phyloP scores from a whole-genome alignment of 108 stramenopile genomes.

The Discostella pseudostelligera region DNA sequence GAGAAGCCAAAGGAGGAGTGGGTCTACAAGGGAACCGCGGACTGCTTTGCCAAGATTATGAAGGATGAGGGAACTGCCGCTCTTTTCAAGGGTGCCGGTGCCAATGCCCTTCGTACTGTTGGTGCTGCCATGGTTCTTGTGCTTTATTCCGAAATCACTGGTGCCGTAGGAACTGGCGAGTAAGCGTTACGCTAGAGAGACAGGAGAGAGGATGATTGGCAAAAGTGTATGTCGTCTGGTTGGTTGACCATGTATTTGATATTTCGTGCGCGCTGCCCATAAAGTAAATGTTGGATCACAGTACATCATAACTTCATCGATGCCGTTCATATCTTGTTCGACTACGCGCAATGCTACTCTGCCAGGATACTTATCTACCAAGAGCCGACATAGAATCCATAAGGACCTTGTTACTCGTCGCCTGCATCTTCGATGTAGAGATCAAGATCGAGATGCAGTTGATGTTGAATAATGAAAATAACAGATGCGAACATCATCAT shows the following conservation, averaged over 20 bases:
- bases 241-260: conserved; percentile 8
- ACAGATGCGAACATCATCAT: no score
- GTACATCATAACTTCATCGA: background rate
- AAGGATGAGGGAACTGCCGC: conserved; percentile 90
- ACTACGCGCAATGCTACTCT: no score
- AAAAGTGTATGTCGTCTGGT: conserved; percentile 5
- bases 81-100: conserved; percentile 99
- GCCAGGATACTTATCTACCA: no score
- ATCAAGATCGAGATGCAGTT: no score
- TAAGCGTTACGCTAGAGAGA: conserved; percentile 12
- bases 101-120: conserved; percentile 97
- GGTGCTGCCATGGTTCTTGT: conserved; percentile 97
- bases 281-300: conserved; percentile 19
- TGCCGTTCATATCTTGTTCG: no score
- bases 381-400: no score
- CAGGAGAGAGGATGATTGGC: no score
- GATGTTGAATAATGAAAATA: no score
- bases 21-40: conserved; percentile 94
- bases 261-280: background rate
- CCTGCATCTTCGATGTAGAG: no score
- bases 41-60: conserved; percentile 96
- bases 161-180: conserved; percentile 50
- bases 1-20: conserved; percentile 94
- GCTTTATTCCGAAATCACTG: conserved; percentile 97
- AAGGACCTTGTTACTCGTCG: no score